These are phyloP conservation scores for Pythium grandisporangium DNA, from an alignment of 352 stramenopile species.

Conservation along the genomic window DNA sequence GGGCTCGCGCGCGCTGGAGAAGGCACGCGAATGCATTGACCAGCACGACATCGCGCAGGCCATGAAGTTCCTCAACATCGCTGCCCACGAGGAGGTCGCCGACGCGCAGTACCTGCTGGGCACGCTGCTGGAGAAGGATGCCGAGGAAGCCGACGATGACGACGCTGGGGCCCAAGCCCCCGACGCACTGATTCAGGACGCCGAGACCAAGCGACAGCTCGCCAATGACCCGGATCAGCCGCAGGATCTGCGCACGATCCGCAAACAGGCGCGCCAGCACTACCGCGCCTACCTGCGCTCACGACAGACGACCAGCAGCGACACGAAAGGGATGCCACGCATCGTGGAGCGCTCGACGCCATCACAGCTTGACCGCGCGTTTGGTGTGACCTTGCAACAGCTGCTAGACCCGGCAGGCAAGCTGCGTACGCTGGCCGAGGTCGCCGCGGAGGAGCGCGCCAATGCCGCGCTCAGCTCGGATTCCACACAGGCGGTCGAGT, in stretches of 20 bases:
- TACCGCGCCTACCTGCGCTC: slow-evolving; percentile 69
- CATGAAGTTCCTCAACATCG: slow-evolving; percentile 52
- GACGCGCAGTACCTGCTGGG: slow-evolving; percentile 75
- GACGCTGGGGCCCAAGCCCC: slow-evolving; percentile 6
- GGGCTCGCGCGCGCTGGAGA: slow-evolving; percentile 49
- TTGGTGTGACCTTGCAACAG: slow-evolving; percentile 61
- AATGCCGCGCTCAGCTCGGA: slow-evolving; percentile 18
- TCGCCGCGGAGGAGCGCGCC: slow-evolving; percentile 15
- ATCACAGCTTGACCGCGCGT: slow-evolving; percentile 50
- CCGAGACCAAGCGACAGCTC: slow-evolving; percentile 55
- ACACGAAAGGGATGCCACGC: slow-evolving; percentile 1
- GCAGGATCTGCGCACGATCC: slow-evolving; percentile 64
- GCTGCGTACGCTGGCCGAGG: slow-evolving; percentile 31
- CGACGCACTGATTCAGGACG: slow-evolving; percentile 51
- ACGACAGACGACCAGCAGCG: slow-evolving; percentile 18
- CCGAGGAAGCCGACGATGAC: slow-evolving; percentile 14
- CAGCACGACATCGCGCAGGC: slow-evolving; percentile 35
- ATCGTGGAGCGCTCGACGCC: slow-evolving; percentile 58
- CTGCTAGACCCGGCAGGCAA: slow-evolving; percentile 49
- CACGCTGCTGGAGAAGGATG: slow-evolving; percentile 39
- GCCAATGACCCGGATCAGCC: slow-evolving; percentile 31
- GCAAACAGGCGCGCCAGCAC: slow-evolving; percentile 58
- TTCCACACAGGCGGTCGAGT: slow-evolving; percentile 66
- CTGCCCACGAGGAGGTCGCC: slow-evolving; percentile 45
- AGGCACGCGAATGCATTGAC: slow-evolving; percentile 52